A percentile compares a stretch with the other conserved stretches of the same genome.
These are phyloP conservation scores for Tephrocybe sp. DNA, from an alignment of 768 basidiomycete species.

Conservation along the genomic window DNA sequence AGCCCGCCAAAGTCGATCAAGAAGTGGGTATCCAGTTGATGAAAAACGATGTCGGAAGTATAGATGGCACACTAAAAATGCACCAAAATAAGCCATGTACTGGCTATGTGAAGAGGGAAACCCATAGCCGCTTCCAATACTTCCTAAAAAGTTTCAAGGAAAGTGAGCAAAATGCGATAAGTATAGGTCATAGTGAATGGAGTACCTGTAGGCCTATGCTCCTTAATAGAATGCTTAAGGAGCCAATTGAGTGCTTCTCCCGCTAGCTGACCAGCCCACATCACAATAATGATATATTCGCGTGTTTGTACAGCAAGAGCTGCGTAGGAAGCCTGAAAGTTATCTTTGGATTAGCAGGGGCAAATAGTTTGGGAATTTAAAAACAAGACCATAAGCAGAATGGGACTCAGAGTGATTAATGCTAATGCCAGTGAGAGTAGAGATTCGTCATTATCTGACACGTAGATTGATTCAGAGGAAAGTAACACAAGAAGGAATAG, in stretches of 20 bases:
- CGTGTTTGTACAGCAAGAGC: conserved; percentile 71
- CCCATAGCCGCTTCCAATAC: conserved; percentile 71
- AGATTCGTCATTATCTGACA: conserved; percentile 62
- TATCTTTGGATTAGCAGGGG: background rate
- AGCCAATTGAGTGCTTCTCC: conserved; percentile 70
- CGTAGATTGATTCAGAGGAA: background rate
- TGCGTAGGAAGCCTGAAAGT: conserved; percentile 72
- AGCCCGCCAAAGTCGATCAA: conserved; percentile 52
- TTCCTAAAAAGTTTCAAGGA: conserved; percentile 31
- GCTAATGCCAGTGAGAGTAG: conserved; percentile 54
- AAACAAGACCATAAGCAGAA: conserved; percentile 60
- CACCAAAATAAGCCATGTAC: conserved; percentile 84
- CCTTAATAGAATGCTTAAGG: conserved; percentile 63
- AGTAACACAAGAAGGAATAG: background rate
- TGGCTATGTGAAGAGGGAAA: conserved; percentile 90
- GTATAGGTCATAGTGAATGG: background rate
- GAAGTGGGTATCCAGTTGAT: conserved; percentile 42
- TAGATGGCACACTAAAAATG: conserved; percentile 74
- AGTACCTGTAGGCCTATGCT: conserved; percentile 67
- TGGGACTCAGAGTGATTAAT: conserved; percentile 64
- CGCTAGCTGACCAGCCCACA: conserved; percentile 79
- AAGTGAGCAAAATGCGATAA: background rate
- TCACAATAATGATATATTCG: conserved; percentile 74
- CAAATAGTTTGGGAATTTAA: conserved; percentile 4
- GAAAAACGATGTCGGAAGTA: conserved; percentile 65